Evolutionary conservation across 768 basidiomycete genomes (phyloP).

Genomic region (Hypholoma sublateritium): DNA sequence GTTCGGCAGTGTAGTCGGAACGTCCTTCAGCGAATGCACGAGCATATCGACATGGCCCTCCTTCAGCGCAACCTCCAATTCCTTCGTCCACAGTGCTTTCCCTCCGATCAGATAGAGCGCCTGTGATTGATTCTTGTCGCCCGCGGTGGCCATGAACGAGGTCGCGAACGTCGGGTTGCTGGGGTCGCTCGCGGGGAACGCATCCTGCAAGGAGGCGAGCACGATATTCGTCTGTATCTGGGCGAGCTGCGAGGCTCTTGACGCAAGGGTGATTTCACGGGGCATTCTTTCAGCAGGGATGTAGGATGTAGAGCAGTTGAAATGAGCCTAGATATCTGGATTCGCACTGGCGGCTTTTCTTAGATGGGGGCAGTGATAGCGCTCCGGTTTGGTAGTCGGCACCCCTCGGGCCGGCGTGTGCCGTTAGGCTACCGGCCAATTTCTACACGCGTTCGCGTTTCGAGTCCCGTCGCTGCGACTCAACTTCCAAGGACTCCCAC

Average conservation of each 20-base stretch:
- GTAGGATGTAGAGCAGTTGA: not conserved
- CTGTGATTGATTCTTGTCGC: constrained; percentile 92
- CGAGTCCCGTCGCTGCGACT: no score
- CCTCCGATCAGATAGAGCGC: constrained; percentile 86
- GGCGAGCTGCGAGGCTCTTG: constrained; percentile 85
- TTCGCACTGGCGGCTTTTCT: not conserved
- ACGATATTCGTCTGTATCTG: constrained; percentile 88
- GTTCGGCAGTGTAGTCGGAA: constrained; percentile 83
- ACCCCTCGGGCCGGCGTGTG: no score
- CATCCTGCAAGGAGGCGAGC: constrained; percentile 55
- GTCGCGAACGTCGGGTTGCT: constrained; percentile 39
- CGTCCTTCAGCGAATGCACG: constrained; percentile 91
- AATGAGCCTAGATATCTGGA: not conserved
- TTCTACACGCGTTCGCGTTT: no score
- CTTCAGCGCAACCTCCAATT: constrained; percentile 84
- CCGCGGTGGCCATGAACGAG: constrained; percentile 58
- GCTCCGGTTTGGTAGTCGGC: not conserved
- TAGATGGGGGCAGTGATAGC: not conserved
- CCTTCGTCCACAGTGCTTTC: constrained; percentile 95
- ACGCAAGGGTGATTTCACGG: constrained; percentile 74
- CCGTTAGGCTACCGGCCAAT: no score
- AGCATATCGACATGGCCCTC: constrained; percentile 82
- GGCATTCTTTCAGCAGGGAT: constrained; percentile 18
- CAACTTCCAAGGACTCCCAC: no score
- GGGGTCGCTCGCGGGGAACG: constrained; percentile 47